Evolutionary conservation across 352 stramenopile species (phyloP).

Genomic region (Globisporangium paddicum): DNA sequence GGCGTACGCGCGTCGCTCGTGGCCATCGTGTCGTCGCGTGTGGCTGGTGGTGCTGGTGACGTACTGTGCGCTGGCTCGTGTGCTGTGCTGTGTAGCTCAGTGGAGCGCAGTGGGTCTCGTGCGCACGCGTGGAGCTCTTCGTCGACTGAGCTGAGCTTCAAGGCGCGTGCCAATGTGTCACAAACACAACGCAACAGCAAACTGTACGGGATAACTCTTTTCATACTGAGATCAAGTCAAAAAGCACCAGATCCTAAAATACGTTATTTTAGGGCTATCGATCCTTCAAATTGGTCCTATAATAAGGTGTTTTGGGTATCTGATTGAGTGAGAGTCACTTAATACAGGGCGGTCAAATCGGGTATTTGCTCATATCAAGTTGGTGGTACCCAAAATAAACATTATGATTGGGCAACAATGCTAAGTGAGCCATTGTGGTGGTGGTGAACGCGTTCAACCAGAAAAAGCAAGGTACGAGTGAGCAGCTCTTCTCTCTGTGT

Average conservation of each 20-base stretch:
- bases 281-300: no score
- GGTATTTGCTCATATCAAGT: no score
- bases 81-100: neutral
- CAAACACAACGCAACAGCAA: no score
- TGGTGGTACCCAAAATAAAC: no score
- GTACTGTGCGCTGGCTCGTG: neutral
- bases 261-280: neutral
- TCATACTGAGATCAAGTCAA: no score
- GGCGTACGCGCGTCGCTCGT: neutral
- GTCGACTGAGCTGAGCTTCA: neutral
- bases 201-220: no score
- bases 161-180: conserved; percentile 1
- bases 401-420: no score
- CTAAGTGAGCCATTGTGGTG: conserved; percentile 4
- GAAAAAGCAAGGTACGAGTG: conserved; percentile 6
- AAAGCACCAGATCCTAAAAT: no score
- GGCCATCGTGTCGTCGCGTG: neutral
- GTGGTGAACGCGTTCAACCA: conserved; percentile 1
- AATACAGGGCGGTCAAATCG: no score
- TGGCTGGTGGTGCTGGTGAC: no score
- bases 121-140: conserved; percentile 1
- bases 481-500: neutral
- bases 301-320: neutral
- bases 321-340: no score
- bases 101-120: neutral